Percentiles rank a stretch among this genome's conserved stretches.
These are phyloP conservation scores for Sphagnum fallax DNA, from an alignment of 228 moss, liverwort and hornwort species.

Conservation along the genomic window DNA sequence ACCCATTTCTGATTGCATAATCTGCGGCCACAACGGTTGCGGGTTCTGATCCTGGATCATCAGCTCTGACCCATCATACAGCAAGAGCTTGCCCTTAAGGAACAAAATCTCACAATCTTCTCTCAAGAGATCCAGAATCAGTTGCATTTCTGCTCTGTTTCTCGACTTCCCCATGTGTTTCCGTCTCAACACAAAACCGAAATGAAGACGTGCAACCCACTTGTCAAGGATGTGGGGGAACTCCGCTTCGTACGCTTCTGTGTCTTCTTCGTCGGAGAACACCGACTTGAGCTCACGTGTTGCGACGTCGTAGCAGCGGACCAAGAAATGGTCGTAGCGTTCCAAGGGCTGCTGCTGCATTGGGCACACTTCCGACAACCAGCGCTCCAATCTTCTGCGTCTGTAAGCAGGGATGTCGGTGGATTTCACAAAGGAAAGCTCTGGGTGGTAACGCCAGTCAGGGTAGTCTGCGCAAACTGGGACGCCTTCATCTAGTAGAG, in stretches of 20 bases:
- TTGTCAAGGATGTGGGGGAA: conserved; percentile 30
- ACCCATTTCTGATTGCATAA: no score
- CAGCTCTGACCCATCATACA: conserved; percentile 9
- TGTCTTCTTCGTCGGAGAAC: conserved; percentile 10
- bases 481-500: conserved; percentile 1
- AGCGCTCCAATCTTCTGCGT: conserved; percentile 20
- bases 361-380: conserved; percentile 22
- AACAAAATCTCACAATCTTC: conserved; percentile 31
- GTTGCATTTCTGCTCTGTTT: neutral
- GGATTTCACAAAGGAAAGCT: conserved; percentile 17
- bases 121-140: conserved; percentile 19
- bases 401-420: conserved; percentile 19
- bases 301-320: conserved; percentile 1
- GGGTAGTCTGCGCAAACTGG: conserved; percentile 2
- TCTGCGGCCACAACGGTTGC: no score
- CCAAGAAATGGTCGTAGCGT: conserved; percentile 19
- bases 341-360: conserved; percentile 6
- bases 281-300: neutral
- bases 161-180: conserved; percentile 26
- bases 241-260: conserved; percentile 5
- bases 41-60: no score
- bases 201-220: conserved; percentile 29
- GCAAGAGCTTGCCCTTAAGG: conserved; percentile 18
- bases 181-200: conserved; percentile 23
- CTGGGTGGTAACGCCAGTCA: conserved; percentile 6